A percentile compares a stretch with the other conserved stretches of the same genome.
Evolutionary conservation across 1,139 yeast genomes (phyloP).

Genomic region (Trichomonascaceae sp.): DNA sequence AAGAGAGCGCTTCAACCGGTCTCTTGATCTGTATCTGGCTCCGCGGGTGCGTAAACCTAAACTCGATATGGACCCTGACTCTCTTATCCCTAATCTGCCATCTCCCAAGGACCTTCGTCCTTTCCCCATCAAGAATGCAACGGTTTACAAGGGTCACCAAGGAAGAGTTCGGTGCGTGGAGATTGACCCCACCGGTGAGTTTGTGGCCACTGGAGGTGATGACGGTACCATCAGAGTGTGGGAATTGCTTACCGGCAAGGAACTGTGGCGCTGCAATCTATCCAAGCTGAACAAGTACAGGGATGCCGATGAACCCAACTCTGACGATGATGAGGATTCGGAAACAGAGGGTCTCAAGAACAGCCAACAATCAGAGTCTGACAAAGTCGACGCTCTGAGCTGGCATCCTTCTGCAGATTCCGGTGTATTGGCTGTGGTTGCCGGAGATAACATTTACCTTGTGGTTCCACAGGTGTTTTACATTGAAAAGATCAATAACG

Average conservation of each 20-base stretch:
- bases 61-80: conserved; percentile 89
- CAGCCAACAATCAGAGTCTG: conserved; percentile 40
- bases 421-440: conserved; percentile 73
- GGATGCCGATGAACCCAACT: conserved; percentile 30
- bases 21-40: conserved; percentile 85
- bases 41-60: conserved; percentile 92
- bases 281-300: conserved; percentile 27
- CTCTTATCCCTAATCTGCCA: conserved; percentile 89
- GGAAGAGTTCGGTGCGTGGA: conserved; percentile 74
- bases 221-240: conserved; percentile 93
- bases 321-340: conserved; percentile 26
- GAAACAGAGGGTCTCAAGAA: conserved; percentile 12
- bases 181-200: conserved; percentile 80
- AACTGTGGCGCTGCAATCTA: conserved; percentile 55
- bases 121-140: conserved; percentile 90
- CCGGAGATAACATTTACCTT: conserved; percentile 68
- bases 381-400: conserved; percentile 66
- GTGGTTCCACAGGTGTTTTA: conserved; percentile 88
- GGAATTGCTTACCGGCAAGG: conserved; percentile 94
- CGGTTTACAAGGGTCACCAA: conserved; percentile 68
- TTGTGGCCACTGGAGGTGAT: conserved; percentile 96
- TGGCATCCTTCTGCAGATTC: conserved; percentile 70
- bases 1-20: conserved; percentile 87
- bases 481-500: conserved; percentile 70
- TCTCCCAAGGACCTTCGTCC: conserved; percentile 95